Conservation (phyloP, 1,284 basidiomycete genomes). For the Malassezia slooffiae region DNA sequence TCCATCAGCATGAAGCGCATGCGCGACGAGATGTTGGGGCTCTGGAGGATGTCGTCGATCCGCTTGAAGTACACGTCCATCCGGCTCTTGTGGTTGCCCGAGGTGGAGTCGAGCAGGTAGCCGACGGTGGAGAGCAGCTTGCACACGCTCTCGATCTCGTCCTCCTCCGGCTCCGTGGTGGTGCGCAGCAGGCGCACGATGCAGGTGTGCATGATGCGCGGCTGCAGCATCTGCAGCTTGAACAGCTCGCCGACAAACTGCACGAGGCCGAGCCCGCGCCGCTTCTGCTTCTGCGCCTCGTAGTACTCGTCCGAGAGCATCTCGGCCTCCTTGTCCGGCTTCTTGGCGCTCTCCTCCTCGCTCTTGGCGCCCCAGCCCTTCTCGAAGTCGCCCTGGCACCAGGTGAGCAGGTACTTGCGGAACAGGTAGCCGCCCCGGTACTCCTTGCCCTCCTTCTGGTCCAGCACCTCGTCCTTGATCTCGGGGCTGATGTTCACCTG, state of each 20-base stretch:
- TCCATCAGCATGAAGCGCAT: constrained; percentile 95
- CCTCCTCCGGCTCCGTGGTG: constrained; percentile 86
- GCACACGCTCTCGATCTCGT: constrained; percentile 91
- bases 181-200: constrained; percentile 86
- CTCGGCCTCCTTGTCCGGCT: constrained; percentile 48
- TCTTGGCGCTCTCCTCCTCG: constrained; percentile 50
- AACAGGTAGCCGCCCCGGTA: constrained; percentile 74
- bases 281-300: constrained; percentile 88
- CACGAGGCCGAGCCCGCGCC: constrained; percentile 88
- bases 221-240: constrained; percentile 88
- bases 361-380: constrained; percentile 58
- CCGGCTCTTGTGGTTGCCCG: constrained; percentile 55
- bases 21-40: constrained; percentile 65
- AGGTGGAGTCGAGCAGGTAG: constrained; percentile 56
- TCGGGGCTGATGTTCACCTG: constrained; percentile 75
- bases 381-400: constrained; percentile 92
- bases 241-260: constrained; percentile 96
- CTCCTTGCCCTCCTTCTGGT: constrained; percentile 65
- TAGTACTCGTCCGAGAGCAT: constrained; percentile 91
- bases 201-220: constrained; percentile 91
- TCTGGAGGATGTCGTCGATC: constrained; percentile 65
- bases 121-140: constrained; percentile 85
- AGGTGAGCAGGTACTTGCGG: constrained; percentile 79
- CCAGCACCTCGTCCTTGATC: constrained; percentile 63
- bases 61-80: constrained; percentile 88